Evolutionary conservation across 768 basidiomycete species (phyloP).

Genomic region (Pisolithus albus): DNA sequence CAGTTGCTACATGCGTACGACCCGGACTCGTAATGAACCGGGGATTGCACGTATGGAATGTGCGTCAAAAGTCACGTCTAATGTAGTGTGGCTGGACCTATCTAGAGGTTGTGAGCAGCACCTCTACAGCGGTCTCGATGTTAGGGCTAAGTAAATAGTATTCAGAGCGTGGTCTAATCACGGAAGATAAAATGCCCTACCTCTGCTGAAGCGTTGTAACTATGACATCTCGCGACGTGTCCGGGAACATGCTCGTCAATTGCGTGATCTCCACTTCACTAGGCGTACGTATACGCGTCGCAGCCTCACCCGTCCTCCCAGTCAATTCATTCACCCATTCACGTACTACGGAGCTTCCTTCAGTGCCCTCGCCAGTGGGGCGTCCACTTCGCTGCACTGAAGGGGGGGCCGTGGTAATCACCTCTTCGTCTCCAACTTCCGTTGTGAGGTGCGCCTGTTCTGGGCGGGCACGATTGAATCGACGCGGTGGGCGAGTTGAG

Average conservation of each 20-base stretch:
- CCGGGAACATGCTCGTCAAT: conserved; percentile 78
- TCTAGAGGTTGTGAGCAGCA: conserved; percentile 49
- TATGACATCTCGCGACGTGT: conserved; percentile 63
- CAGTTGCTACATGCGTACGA: too few species aligned
- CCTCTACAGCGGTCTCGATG: conserved; percentile 78
- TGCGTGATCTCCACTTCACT: conserved; percentile 71
- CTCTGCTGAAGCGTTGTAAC: conserved; percentile 77
- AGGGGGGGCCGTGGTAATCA: conserved; percentile 55
- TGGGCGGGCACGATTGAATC: conserved; percentile 70
- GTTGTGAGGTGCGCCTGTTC: conserved; percentile 30
- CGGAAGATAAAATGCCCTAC: conserved; percentile 35
- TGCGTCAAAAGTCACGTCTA: background rate
- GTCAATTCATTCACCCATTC: conserved; percentile 81
- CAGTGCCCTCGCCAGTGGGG: conserved; percentile 18
- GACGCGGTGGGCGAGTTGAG: conserved; percentile 51
- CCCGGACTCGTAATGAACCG: too few species aligned
- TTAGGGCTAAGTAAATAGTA: conserved; percentile 45
- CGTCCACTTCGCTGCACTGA: conserved; percentile 19
- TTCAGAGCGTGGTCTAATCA: background rate
- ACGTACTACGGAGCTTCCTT: conserved; percentile 51
- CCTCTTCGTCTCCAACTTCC: conserved; percentile 44
- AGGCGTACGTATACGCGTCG: conserved; percentile 59
- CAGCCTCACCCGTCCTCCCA: conserved; percentile 49
- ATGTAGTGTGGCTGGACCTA: background rate
- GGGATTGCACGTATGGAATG: too few species aligned